Percentiles rank a stretch among this genome's conserved stretches.
Conservation (phyloP, 202 grass and related monocot genomes). For the Hordeum pubiflorum region DNA sequence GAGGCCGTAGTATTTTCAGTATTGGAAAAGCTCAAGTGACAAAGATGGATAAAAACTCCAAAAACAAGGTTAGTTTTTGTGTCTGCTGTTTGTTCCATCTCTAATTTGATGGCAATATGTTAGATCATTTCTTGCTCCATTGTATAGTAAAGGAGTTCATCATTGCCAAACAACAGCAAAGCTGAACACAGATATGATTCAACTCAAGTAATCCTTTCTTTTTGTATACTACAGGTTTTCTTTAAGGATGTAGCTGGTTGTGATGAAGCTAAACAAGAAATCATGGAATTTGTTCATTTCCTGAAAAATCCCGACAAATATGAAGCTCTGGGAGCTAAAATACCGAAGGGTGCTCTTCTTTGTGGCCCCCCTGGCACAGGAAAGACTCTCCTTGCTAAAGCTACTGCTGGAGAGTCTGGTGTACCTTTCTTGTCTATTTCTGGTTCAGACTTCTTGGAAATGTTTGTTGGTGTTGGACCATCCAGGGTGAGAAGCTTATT, state of each 20-base stretch:
- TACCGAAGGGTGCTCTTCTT: conserved; percentile 92
- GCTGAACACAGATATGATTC: conserved; percentile 4
- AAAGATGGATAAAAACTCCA: conserved; percentile 89
- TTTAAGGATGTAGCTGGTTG: conserved; percentile 96
- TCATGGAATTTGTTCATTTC: conserved; percentile 97
- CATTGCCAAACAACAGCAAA: conserved; percentile 6
- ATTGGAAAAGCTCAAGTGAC: conserved; percentile 83
- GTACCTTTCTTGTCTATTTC: conserved; percentile 88
- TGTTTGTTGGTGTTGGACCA: conserved; percentile 96
- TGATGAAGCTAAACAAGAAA: conserved; percentile 97
- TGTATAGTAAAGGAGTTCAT: not conserved
- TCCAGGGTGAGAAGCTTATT: conserved; percentile 74
- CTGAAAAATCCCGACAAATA: conserved; percentile 93
- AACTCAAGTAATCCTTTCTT: conserved; percentile 8
- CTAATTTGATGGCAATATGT: not conserved
- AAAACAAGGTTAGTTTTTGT: conserved; percentile 61
- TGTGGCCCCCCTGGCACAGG: conserved; percentile 75
- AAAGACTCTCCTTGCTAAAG: conserved; percentile 93
- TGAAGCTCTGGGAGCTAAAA: conserved; percentile 86
- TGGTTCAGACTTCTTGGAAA: conserved; percentile 85
- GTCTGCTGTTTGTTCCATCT: not conserved
- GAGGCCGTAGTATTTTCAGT: conserved; percentile 56
- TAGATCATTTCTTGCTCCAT: not conserved
- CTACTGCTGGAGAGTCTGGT: conserved; percentile 73
- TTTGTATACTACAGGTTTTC: conserved; percentile 47